Evolutionary conservation across 108 stramenopile species (phyloP).

Genomic region (Nitzschia sp.): DNA sequence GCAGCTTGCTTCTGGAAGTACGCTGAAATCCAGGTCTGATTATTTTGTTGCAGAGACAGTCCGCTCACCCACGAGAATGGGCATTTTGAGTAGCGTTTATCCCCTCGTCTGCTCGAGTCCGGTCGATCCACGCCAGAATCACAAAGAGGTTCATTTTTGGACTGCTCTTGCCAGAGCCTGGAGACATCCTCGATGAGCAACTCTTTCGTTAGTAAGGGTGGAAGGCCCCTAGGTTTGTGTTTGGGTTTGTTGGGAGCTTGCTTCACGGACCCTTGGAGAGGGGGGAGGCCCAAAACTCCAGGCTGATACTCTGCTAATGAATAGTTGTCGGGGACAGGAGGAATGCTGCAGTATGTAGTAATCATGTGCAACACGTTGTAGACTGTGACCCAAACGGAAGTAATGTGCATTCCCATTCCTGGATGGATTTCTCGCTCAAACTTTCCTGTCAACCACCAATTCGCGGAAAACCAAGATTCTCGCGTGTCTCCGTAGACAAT

Average conservation of each 20-base stretch:
- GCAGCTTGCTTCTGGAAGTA: constrained; percentile 44
- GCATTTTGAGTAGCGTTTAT: constrained; percentile 36
- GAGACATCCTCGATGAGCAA: constrained; percentile 62
- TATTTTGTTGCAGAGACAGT: constrained; percentile 52
- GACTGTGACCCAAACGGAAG: constrained; percentile 56
- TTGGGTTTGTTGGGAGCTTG: constrained; percentile 47
- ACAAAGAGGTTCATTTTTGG: constrained; percentile 1
- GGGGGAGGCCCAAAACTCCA: constrained; percentile 30
- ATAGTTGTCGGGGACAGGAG: constrained; percentile 23
- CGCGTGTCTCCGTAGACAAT: constrained; percentile 67
- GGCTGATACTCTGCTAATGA: constrained; percentile 23
- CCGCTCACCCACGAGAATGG: constrained; percentile 67
- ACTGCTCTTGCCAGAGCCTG: constrained; percentile 43
- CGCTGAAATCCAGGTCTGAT: constrained; percentile 46
- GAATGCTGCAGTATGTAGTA: constrained; percentile 60
- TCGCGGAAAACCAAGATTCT: constrained; percentile 60
- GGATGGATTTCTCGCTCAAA: constrained; percentile 75
- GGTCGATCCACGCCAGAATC: neutral
- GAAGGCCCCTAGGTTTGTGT: constrained; percentile 53
- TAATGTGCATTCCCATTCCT: constrained; percentile 73
- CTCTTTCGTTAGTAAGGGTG: constrained; percentile 60
- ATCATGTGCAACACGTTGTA: constrained; percentile 71
- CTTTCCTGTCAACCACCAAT: constrained; percentile 47
- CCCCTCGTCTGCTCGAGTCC: neutral
- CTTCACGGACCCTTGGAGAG: constrained; percentile 12